Percentiles rank a stretch among this genome's conserved stretches.
Conservation (phyloP, 169 alveolate genomes). For the Amoebophrya sp. region DNA sequence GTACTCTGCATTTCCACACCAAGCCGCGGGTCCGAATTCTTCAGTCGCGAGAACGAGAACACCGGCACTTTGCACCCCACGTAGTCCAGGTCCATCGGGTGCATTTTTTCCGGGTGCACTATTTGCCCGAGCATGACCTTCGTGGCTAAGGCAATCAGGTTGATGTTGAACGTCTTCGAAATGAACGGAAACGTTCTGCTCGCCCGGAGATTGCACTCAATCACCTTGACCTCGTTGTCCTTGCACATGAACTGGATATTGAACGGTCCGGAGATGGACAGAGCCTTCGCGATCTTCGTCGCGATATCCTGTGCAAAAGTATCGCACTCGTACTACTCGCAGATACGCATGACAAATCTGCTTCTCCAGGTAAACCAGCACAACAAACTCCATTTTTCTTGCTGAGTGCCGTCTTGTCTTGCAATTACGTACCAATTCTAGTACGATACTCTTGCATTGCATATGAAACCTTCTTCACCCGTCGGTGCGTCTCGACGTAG, state of each 20-base stretch:
- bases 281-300: conserved; percentile 68
- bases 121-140: conserved; percentile 70
- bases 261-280: conserved; percentile 76
- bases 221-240: conserved; percentile 69
- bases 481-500: conserved; percentile 73
- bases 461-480: conserved; percentile 38
- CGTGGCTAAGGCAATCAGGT: conserved; percentile 74
- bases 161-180: conserved; percentile 64
- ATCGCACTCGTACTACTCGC: no score
- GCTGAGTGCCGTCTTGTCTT: not conserved
- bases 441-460: conserved; percentile 2
- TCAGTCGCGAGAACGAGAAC: conserved; percentile 70
- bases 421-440: not conserved
- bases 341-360: no score
- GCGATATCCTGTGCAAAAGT: no score
- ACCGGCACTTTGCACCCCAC: conserved; percentile 75
- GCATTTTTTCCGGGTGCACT: conserved; percentile 58
- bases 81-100: conserved; percentile 69
- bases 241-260: conserved; percentile 80
- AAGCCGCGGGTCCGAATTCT: conserved; percentile 70
- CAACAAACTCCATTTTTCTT: conserved; percentile 29
- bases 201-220: conserved; percentile 80
- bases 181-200: conserved; percentile 77
- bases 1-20: conserved; percentile 84
- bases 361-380: no score